phyloP scores from a whole-genome alignment of 345 rosid species.

The Populus simonii region DNA sequence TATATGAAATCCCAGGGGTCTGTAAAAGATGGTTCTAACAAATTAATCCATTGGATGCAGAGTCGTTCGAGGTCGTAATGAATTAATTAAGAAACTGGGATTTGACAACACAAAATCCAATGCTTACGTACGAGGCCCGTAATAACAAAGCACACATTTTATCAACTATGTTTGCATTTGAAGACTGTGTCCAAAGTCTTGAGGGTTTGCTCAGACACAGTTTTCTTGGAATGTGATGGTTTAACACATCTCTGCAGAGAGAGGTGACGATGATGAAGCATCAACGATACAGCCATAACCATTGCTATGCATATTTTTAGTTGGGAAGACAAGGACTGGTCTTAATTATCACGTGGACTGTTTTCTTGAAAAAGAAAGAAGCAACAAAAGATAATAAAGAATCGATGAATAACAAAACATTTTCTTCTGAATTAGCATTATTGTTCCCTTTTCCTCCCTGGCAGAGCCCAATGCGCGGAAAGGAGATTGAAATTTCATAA shows the following conservation, averaged over 20 bases:
- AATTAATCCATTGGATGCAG: not conserved
- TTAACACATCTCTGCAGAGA: conserved; percentile 23
- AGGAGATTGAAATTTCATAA: not conserved
- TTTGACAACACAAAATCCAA: too few species aligned
- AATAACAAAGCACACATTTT: not conserved
- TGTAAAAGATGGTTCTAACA: not conserved
- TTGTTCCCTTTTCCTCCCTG: not conserved
- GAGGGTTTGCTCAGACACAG: conserved; percentile 24
- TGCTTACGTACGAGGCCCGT: not conserved
- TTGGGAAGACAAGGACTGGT: not conserved
- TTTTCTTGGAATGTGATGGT: conserved; percentile 38
- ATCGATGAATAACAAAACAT: not conserved
- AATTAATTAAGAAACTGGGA: too few species aligned
- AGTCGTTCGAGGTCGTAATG: not conserved
- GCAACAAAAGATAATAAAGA: not conserved
- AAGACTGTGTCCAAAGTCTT: conserved; percentile 16
- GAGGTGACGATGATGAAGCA: conserved; percentile 20
- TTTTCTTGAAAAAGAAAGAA: too few species aligned
- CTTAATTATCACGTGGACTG: not conserved
- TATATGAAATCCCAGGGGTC: too few species aligned
- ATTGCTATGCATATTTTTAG: not conserved
- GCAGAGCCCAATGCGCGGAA: not conserved
- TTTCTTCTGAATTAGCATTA: not conserved
- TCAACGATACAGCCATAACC: conserved; percentile 6
- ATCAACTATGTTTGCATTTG: not conserved